A percentile compares a stretch with the other conserved stretches of the same genome.
Conservation (phyloP, 2,329 filamentous ascomycete species). For the Davidsoniella neocaledoniae region DNA sequence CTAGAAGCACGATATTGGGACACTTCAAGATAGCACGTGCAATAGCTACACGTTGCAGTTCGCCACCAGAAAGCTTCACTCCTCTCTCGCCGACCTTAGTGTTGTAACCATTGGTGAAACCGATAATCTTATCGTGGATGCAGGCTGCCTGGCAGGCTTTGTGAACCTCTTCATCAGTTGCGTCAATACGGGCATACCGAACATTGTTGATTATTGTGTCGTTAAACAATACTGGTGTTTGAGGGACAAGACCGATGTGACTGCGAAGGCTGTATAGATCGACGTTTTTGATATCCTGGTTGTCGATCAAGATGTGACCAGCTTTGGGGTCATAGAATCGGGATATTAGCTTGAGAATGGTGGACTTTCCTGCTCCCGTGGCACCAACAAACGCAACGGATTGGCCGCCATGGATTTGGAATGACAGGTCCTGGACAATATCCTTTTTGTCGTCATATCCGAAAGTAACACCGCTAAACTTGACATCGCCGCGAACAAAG, state of each 20-base stretch:
- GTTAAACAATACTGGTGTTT: slow-evolving; percentile 38
- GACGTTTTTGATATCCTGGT: slow-evolving; percentile 38
- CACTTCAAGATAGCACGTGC: slow-evolving; percentile 56
- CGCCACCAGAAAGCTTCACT: slow-evolving; percentile 47
- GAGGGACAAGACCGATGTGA: slow-evolving; percentile 39
- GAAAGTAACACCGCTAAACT: slow-evolving; percentile 38
- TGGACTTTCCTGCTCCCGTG: slow-evolving; percentile 43
- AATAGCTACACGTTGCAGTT: slow-evolving; percentile 50
- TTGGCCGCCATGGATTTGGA: slow-evolving; percentile 33
- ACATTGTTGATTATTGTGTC: slow-evolving; percentile 44
- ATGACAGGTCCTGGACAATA: slow-evolving; percentile 36
- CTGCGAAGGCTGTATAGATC: slow-evolving; percentile 34
- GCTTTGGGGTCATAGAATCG: slow-evolving; percentile 40
- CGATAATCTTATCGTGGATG: slow-evolving; percentile 40
- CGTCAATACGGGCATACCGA: slow-evolving; percentile 36
- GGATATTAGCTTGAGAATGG: slow-evolving; percentile 39
- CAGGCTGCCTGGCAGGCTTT: slow-evolving; percentile 37
- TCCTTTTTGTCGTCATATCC: slow-evolving; percentile 43
- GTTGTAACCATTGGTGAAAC: slow-evolving; percentile 36
- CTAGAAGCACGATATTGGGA: slow-evolving; percentile 59
- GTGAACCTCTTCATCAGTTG: slow-evolving; percentile 37
- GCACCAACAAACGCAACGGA: slow-evolving; percentile 44
- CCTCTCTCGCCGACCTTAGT: slow-evolving; percentile 35
- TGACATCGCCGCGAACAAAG: slow-evolving; percentile 34
- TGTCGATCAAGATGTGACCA: slow-evolving; percentile 38